Conservation (phyloP, 192 early-diverging fungal genomes). For the Glomus cerebriforme region DNA sequence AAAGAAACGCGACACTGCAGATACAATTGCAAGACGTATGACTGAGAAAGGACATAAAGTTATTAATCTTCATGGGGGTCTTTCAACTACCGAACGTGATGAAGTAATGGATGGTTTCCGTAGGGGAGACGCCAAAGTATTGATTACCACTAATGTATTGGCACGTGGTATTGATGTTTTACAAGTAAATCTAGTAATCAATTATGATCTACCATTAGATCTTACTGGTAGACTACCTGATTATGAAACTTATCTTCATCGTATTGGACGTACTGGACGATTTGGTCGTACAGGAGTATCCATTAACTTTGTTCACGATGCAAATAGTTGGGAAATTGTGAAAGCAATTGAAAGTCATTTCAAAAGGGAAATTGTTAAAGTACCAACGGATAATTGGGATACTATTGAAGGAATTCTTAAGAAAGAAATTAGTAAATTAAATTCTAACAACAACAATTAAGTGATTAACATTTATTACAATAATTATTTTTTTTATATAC, state of each 20-base stretch:
- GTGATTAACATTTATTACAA: not conserved
- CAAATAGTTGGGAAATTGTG: conserved; percentile 74
- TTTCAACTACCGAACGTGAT: conserved; percentile 80
- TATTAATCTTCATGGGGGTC: conserved; percentile 80
- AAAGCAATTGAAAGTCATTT: conserved; percentile 82
- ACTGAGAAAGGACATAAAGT: conserved; percentile 82
- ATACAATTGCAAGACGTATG: conserved; percentile 74
- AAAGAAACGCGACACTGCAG: conserved; percentile 80
- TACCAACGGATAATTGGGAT: conserved; percentile 83
- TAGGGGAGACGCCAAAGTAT: conserved; percentile 84
- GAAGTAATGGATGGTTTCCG: conserved; percentile 92
- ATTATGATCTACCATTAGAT: conserved; percentile 92
- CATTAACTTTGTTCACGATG: conserved; percentile 93
- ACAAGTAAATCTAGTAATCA: conserved; percentile 94
- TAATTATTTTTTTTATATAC: not conserved
- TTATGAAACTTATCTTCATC: conserved; percentile 94
- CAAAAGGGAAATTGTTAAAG: conserved; percentile 71
- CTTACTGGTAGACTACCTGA: conserved; percentile 64
- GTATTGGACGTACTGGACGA: conserved; percentile 96
- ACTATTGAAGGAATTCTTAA: conserved; percentile 87
- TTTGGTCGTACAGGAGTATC: conserved; percentile 94
- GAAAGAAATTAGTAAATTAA: conserved; percentile 56
- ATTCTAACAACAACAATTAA: not conserved
- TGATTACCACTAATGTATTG: conserved; percentile 97
- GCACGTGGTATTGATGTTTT: conserved; percentile 97